phyloP scores from a whole-genome alignment of 768 basidiomycete genomes.

The Daedaleopsis nitida region DNA sequence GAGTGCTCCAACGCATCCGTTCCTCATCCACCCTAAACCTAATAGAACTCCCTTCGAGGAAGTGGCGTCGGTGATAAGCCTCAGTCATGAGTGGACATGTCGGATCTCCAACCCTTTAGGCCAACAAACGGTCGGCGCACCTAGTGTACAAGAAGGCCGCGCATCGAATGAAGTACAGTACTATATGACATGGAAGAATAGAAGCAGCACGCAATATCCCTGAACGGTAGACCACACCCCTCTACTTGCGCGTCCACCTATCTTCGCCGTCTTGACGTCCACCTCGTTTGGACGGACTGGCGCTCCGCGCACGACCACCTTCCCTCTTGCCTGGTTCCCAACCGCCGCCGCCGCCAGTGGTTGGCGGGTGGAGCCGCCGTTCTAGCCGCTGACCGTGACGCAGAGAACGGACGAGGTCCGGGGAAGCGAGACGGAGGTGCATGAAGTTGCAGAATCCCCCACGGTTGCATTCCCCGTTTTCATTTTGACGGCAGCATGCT shows the following conservation, averaged over 20 bases:
- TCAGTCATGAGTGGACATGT: too few relatives aligned
- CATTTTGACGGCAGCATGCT: conserved; percentile 98
- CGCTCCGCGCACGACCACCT: conserved; percentile 67
- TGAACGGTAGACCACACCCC: not conserved
- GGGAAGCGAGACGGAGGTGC: conserved; percentile 89
- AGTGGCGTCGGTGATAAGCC: too few relatives aligned
- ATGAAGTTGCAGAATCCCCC: conserved; percentile 99
- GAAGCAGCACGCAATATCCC: not conserved
- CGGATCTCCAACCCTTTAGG: too few relatives aligned
- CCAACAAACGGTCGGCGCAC: too few relatives aligned
- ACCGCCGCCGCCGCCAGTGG: conserved; percentile 65
- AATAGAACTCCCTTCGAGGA: not conserved
- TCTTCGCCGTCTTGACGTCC: conserved; percentile 69
- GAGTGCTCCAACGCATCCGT: conserved; percentile 6
- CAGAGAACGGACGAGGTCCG: conserved; percentile 77
- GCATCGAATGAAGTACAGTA: too few relatives aligned
- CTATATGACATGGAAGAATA: not conserved
- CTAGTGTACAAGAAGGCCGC: not conserved
- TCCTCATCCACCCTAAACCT: not conserved
- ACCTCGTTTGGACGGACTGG: conserved; percentile 66
- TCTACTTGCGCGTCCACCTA: conserved; percentile 46
- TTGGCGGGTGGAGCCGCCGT: conserved; percentile 70
- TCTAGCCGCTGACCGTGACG: conserved; percentile 84
- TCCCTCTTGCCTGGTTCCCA: conserved; percentile 83
- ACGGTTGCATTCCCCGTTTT: conserved; percentile 96